Evolutionary conservation across 2,329 filamentous ascomycete genomes (phyloP).

Genomic region (Gliomastix tumulicola): DNA sequence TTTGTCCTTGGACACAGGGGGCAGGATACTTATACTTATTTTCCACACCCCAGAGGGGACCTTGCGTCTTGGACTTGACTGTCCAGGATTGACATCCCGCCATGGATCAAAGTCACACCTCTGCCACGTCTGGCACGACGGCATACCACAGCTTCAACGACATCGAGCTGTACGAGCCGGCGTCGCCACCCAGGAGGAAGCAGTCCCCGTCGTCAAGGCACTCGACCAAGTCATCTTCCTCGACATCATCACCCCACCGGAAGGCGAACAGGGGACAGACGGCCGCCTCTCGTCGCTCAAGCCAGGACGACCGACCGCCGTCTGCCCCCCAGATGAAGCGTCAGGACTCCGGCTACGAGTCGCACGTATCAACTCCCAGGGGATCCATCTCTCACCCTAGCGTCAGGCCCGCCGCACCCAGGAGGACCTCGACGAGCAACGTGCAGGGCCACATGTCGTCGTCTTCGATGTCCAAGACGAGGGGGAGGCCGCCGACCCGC

Average conservation of each 20-base stretch:
- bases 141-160: conserved; percentile 50
- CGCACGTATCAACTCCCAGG: conserved; percentile 29
- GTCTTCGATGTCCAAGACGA: conserved; percentile 15
- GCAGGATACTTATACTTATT: no score
- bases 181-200: conserved; percentile 14
- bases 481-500: conserved; percentile 31
- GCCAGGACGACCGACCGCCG: conserved; percentile 19
- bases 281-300: not conserved
- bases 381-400: conserved; percentile 27
- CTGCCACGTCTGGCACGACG: conserved; percentile 22
- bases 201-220: no score
- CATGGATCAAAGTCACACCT: conserved; percentile 28
- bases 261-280: conserved; percentile 6
- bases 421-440: conserved; percentile 20
- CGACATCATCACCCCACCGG: not conserved
- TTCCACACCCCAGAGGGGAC: no score
- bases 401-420: conserved; percentile 15
- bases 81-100: no score
- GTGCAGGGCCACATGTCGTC: conserved; percentile 7
- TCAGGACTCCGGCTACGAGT: conserved; percentile 54
- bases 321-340: conserved; percentile 37
- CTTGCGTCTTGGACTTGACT: no score
- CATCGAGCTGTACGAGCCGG: conserved; percentile 37
- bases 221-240: conserved; percentile 4
- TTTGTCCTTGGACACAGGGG: no score